Evolutionary conservation across 441 rosid species (phyloP), one percentile per base, ranked within the genome.

Genomic region (Adansonia rubrostipa): DNA sequence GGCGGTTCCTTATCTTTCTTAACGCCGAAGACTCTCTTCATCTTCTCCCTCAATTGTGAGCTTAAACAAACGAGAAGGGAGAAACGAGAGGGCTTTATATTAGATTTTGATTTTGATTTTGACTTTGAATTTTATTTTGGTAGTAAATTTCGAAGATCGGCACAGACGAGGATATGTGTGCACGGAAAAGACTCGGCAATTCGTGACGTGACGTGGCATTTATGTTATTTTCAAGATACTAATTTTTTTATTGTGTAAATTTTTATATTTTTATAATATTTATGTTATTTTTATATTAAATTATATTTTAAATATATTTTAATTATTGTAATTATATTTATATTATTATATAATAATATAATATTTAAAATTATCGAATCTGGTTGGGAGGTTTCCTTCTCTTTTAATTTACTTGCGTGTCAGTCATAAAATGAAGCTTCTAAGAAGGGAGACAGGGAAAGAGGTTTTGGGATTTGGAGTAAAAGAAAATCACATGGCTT

Each of bases 1-100:
- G 99, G 98, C 11, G 99, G 99, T 51, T 93, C 99, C 77, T 96
- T 95, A 71, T 95, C 92, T 72, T 95, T 95, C 85, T 92, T 93
- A 58, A 66, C 85, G 68, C 99, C 99, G 80, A 97, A 97, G 36
- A 97, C 93, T 84, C 92, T 93, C 87, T 72, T 91, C 99, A 97
- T 96, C 82, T 80, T 83, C 80, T 60, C 80, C 73, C 15, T 73
- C n/a, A 36, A 9, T 56, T 56, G 60, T 56, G 19, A 54, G 60
- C 20, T 54, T 54, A n/a, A 54, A n/a, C 3, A 54, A 17, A n/a
- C 2, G 22, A 17, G 60, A 56, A n/a, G 8, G 20, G 22, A n/a
- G 22, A 56, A 17, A 9, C 3, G 60, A 56, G 22, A 56, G 9
- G 10, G 60, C n/a, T 56, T 56, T 1, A 56, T 7, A 56, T 15